Evolutionary conservation across 257 asterid species (phyloP), one percentile per base, ranked within the genome.

Genomic region (Forsythia viridissima): DNA sequence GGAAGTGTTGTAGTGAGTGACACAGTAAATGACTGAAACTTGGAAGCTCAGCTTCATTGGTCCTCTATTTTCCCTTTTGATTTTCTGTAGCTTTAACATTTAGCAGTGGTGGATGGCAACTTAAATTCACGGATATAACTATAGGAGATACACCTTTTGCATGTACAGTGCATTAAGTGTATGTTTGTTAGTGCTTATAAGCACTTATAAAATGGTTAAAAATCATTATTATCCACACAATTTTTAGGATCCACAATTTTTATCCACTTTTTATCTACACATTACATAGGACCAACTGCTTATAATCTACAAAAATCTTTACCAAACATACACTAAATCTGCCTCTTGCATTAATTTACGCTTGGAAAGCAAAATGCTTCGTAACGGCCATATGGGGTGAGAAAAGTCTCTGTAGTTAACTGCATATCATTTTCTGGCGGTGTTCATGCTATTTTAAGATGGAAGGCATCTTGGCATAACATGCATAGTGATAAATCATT

Each of bases 361-460:
- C 18, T 63, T 30, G 70, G 70, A 30, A 63, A 8, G 16, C 16
- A 63, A 63, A 46, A 37, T 77, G 77, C 71, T 18, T 38, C 11
- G 63, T 18, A 5, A 72, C 24, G 59, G 55, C 7, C 76, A 57
- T 48, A 39, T 61, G 79, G 67, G 67, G 52, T 8, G 57, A 61
- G 70, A 59, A 65, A 65, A 44, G 46, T 72, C 7, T 24, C 40
- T 72, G 15, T 30, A 63, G 16, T 9, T 63, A 10, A 63, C 70
- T 30, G 40, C 38, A 4, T 4, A 9, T 63, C 15, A 63, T 63
- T 63, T 63, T 10, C 11, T 63, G 70, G 71, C 4, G 46, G 63
- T 71, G 44, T 65, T 51, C 57, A 42, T 73, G 72, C 59, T 52
- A 74, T 75, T 76, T 52, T 24, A 55, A 57, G 78, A 70, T 67